Evolutionary conservation across 352 stramenopile species (phyloP).

Genomic region (Pythium phragmiticola): DNA sequence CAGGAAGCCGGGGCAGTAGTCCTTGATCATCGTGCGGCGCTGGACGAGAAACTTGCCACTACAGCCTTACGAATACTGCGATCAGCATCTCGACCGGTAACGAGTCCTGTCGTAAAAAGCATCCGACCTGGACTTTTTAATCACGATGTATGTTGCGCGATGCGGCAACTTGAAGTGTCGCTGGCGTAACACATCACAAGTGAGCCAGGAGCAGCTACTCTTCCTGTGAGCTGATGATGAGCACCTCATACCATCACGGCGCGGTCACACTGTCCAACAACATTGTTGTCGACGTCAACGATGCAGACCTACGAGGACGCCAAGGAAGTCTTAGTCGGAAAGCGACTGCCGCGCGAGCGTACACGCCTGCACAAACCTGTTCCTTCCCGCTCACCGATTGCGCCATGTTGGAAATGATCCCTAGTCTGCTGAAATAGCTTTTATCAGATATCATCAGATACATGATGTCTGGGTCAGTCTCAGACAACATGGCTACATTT

Average conservation of each 20-base stretch:
- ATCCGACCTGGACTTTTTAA: slow-evolving; percentile 68
- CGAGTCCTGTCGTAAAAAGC: neutral
- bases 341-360: neutral
- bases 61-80: neutral
- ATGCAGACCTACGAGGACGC: slow-evolving; percentile 63
- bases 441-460: slow-evolving; percentile 12
- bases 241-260: slow-evolving; percentile 61
- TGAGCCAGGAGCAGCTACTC: neutral
- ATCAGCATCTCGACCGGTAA: neutral
- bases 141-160: slow-evolving; percentile 86
- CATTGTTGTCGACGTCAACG: slow-evolving; percentile 77
- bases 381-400: slow-evolving; percentile 56
- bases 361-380: slow-evolving; percentile 33
- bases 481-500: neutral
- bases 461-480: neutral
- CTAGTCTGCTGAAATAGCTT: neutral
- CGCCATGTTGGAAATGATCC: slow-evolving; percentile 1
- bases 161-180: slow-evolving; percentile 76
- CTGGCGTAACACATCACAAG: slow-evolving; percentile 25
- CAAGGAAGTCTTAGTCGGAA: neutral
- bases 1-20: slow-evolving; percentile 85
- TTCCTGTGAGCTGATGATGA: neutral
- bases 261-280: slow-evolving; percentile 79
- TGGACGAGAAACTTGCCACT: slow-evolving; percentile 86
- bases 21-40: slow-evolving; percentile 84